Evolutionary conservation across 2,329 filamentous ascomycete genomes (phyloP), one percentile per base, ranked within the genome.

Genomic region (Aspergillus niger): DNA sequence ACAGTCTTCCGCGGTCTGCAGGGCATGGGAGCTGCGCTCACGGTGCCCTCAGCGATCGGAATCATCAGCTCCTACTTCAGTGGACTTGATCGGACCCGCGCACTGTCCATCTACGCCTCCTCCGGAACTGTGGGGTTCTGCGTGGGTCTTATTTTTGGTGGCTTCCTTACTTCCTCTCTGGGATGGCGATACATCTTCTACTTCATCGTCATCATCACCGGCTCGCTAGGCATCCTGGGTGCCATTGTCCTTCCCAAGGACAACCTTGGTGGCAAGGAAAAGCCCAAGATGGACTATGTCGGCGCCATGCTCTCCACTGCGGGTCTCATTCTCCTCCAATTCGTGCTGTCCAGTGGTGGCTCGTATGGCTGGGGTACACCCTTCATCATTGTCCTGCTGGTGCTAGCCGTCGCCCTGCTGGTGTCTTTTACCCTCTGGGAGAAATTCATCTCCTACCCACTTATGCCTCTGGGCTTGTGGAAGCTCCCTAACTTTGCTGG

Each of bases 391-490:
- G 76, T 73, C 8, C 66, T 81, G 2, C 64, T 81, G 7, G 62
- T 81, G 3, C 30, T 78, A 1, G 74, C 76, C 4, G 65, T 80
- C 20, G 72, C 65, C 1, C 64, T 81, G 55, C 72, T 81, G 2
- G 72, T 70, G 4, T 66, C 71, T 5, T 81, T 81, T 48, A 71
- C 72, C 1, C 70, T 73, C 32, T 70, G 78, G 8, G 77, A 81
- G 65, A 80, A 79, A 63, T 80, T 78, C 55, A 75, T 79, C 20
- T 61, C 70, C 13, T 80, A 80, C 53, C 79, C 79, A 1, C 76
- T 81, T 57, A 81, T 81, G 79, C 79, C 79, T 0, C 65, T 81
- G 1, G 77, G 76, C 0, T 62, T 81, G 7, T 81, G 79, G 79
- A 81, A 77, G 51, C 72, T 80, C 17, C 73, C 73, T 26, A 81